phyloP scores from a whole-genome alignment of 805 yeast species.

The Starmera pachycereana region DNA sequence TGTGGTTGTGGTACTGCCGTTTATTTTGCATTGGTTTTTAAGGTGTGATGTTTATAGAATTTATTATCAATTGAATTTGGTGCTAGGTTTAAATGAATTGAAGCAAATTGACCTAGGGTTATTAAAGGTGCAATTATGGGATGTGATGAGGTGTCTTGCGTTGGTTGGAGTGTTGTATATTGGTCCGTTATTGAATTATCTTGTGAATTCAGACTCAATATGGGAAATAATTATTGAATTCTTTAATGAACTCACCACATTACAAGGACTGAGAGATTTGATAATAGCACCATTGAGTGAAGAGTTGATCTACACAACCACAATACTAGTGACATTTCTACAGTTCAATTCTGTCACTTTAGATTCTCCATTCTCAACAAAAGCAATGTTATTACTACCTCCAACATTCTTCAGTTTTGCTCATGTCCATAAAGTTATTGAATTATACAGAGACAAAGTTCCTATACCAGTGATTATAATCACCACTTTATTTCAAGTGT shows the following conservation, averaged over 20 bases:
- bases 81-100: too few species aligned
- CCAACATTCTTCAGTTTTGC: conserved; percentile 71
- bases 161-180: conserved; percentile 31
- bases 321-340: conserved; percentile 23
- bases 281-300: conserved; percentile 72
- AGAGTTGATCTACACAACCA: conserved; percentile 58
- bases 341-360: conserved; percentile 12
- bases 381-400: conserved; percentile 26
- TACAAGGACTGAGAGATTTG: conserved; percentile 43
- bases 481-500: conserved; percentile 39
- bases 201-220: conserved; percentile 14
- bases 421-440: conserved; percentile 66
- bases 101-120: too few species aligned
- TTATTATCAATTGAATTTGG: too few species aligned
- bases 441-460: conserved; percentile 23
- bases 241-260: conserved; percentile 13
- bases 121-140: too few species aligned
- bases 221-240: conserved; percentile 11
- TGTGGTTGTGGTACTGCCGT: background rate
- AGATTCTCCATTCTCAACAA: conserved; percentile 1
- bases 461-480: conserved; percentile 24
- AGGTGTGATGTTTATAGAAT: too few species aligned
- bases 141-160: conserved; percentile 6
- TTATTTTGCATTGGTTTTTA: background rate
- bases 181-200: conserved; percentile 36